phyloP scores from a whole-genome alignment of 1,284 basidiomycete genomes.

The Ceratobasidium sp. region DNA sequence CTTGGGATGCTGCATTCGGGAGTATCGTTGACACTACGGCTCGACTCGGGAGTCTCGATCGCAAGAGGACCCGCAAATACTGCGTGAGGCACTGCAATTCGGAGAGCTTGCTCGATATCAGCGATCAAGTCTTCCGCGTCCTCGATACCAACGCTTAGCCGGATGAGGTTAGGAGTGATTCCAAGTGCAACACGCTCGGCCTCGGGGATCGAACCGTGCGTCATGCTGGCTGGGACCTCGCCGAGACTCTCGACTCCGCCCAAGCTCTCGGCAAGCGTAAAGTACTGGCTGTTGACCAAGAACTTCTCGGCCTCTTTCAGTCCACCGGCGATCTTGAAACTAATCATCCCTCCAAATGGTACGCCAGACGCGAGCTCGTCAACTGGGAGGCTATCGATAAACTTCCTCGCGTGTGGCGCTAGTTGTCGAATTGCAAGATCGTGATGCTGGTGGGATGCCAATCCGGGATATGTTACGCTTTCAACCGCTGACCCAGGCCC shows the following conservation, averaged over 20 bases:
- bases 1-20: conserved; percentile 35
- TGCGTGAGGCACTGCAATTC: conserved; percentile 58
- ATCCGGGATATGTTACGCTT: conserved; percentile 72
- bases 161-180: conserved; percentile 85
- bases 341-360: conserved; percentile 62
- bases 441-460: conserved; percentile 54
- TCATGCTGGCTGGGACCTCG: conserved; percentile 88
- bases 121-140: conserved; percentile 85
- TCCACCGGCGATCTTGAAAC: conserved; percentile 70
- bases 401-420: conserved; percentile 74
- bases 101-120: conserved; percentile 81
- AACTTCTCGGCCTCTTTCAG: conserved; percentile 74
- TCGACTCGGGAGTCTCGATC: neutral
- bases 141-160: conserved; percentile 91
- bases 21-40: conserved; percentile 39
- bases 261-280: conserved; percentile 90
- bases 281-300: conserved; percentile 76
- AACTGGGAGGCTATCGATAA: conserved; percentile 9
- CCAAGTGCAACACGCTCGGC: conserved; percentile 78
- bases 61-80: neutral
- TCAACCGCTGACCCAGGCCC: conserved; percentile 47
- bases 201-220: conserved; percentile 82
- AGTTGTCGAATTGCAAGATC: conserved; percentile 56
- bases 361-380: conserved; percentile 45
- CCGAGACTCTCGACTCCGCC: conserved; percentile 94